These are phyloP conservation scores for Ceratobasidium sp. DNA, from an alignment of 1,284 basidiomycete species.

Conservation along the genomic window DNA sequence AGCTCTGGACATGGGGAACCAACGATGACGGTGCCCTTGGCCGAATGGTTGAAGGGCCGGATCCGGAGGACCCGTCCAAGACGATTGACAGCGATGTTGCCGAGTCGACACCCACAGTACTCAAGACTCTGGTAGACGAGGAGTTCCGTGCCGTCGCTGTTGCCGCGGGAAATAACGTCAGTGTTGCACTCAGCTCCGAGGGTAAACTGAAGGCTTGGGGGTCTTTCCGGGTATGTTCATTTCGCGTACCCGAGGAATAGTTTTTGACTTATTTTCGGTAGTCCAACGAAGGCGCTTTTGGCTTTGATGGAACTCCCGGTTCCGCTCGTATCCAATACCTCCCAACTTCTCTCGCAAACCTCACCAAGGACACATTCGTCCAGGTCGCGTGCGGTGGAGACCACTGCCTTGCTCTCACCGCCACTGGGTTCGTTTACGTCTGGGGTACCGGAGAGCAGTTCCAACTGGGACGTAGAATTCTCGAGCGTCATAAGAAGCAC, in stretches of 20 bases:
- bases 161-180: conserved; percentile 67
- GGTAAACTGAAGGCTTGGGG: conserved; percentile 72
- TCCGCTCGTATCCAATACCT: conserved; percentile 59
- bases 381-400: conserved; percentile 84
- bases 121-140: conserved; percentile 61
- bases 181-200: conserved; percentile 63
- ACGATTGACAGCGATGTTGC: conserved; percentile 64
- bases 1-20: conserved; percentile 68
- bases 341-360: conserved; percentile 60
- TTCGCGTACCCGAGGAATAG: conserved; percentile 17
- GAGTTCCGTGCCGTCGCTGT: conserved; percentile 67
- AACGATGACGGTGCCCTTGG: conserved; percentile 73
- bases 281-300: conserved; percentile 84
- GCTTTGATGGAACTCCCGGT: conserved; percentile 73
- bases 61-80: conserved; percentile 56
- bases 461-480: conserved; percentile 87
- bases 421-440: conserved; percentile 82
- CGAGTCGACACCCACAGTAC: conserved; percentile 65
- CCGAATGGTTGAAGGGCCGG: conserved; percentile 61
- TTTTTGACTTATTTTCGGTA: conserved; percentile 56
- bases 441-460: conserved; percentile 88
- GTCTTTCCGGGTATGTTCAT: conserved; percentile 65
- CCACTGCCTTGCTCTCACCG: conserved; percentile 88
- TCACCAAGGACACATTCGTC: conserved; percentile 60
- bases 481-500: conserved; percentile 86